A percentile compares a stretch with the other conserved stretches of the same genome.
Evolutionary conservation across 106 monocot genomes (phyloP).

Genomic region (Dendrobium chrysotoxum): DNA sequence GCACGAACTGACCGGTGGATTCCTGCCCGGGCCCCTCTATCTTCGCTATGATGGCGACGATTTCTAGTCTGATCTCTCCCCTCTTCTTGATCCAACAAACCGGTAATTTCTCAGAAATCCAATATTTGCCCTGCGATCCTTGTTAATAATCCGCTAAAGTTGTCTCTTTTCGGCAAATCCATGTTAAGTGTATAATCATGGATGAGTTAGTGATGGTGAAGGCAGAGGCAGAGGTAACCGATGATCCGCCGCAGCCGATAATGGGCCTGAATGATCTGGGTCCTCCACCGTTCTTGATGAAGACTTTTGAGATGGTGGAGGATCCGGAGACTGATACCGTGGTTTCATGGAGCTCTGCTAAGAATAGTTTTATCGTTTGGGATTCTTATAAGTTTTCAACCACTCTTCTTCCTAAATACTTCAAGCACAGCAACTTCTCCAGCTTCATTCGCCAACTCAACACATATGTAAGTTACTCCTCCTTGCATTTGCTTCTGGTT

Average conservation of each 20-base stretch:
- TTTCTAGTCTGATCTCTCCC: no score
- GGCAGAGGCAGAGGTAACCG: constrained; percentile 19
- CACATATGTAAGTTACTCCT: not conserved
- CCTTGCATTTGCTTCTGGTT: not conserved
- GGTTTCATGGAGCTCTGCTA: constrained; percentile 44
- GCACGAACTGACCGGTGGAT: no score
- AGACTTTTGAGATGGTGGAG: constrained; percentile 75
- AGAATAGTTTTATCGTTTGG: constrained; percentile 77
- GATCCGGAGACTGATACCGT: constrained; percentile 46
- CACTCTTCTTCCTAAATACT: constrained; percentile 31
- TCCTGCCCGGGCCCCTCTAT: no score
- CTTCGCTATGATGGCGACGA: no score
- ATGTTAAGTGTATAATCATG: not conserved
- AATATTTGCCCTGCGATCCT: no score
- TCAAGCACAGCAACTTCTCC: constrained; percentile 6
- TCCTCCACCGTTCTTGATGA: constrained; percentile 58
- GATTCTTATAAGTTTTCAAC: constrained; percentile 42
- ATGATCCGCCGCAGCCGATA: constrained; percentile 21
- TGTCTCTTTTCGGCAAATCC: no score
- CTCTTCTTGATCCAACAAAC: no score
- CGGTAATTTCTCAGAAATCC: no score
- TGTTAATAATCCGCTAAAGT: no score
- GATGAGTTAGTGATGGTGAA: constrained; percentile 13
- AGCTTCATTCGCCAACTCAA: not conserved
- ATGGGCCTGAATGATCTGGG: constrained; percentile 20